Base-by-base conservation (phyloP, 2,329 filamentous ascomycete species). In the Penicillium sp. region DNA sequence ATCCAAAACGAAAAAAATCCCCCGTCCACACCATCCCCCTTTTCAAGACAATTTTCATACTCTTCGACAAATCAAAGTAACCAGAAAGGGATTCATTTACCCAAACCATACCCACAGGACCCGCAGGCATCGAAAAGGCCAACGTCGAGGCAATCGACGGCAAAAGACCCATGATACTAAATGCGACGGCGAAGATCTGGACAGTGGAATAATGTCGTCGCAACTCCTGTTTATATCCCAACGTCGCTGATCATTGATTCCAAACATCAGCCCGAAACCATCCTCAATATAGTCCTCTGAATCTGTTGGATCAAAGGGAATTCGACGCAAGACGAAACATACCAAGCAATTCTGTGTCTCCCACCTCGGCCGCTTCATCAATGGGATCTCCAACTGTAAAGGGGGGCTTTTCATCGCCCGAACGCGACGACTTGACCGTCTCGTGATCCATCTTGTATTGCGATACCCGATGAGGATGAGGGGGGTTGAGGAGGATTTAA, bases 101-200 rank as follows among this genome's bases (percentile, higher is more conserved):
- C 79, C 80, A 83, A 46, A 83, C 78, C 73, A 83, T 79, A 4
- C 80, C 80, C 3, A 74, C 78, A 1, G 79, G 79, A 0, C 80
- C 80, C 5, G 79, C 76, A 1, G 80, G 78, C 36, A 83, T 70
- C 4, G 78, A 81, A 55, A 82, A 83, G 0, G 77, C 61, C 9
- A 83, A 64, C 0, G 80, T 82, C 28, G 76, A 78, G 5, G 80
- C 79, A 51, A 83, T 82, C 4, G 79, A 82, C 0, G 80, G 79
- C 1, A 83, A 65, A 5, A 83, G 61, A 2, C 80, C 79, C 78
- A 84, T 83, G 54, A 83, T 79, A 57, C 73, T 75, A 50, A 80
- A 80, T 3, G 76, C 77, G 49, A 80, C 76, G 27, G 78, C 80
- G 55, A 84, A 83, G 13, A 83, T 74, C 59, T 83, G 79, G n/a